Evolutionary conservation across 2,329 filamentous ascomycete genomes (phyloP), one percentile per base, ranked within the genome.

Genomic region (Aspergillus novofumigatus): DNA sequence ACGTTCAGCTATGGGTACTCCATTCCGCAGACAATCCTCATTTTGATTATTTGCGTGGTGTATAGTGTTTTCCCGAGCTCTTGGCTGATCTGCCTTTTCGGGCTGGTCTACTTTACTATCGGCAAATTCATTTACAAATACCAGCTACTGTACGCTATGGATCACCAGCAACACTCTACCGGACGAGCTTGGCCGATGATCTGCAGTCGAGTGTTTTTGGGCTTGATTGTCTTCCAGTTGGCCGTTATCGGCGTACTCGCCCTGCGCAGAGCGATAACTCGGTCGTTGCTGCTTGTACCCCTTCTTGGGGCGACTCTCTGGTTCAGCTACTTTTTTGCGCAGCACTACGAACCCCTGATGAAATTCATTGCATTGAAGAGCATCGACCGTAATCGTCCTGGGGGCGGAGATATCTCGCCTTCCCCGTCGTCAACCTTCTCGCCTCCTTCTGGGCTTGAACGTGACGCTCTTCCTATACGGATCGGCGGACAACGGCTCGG

Each of bases 171-270:
- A 54, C 67, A 75, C 61, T 71, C 72, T 10, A 97, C 93, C 0
- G 95, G 95, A 21, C 87, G 89, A 59, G 92, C 92, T 4, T 99
- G 94, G 94, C 88, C 90, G 51, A 96, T 99, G 83, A 96, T 99
- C 61, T 96, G 92, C 75, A 91, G 94, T 69, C 90, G 94, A 38
- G 83, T 97, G 58, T 85, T 97, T 55, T 79, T 97, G 25, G 94
- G 94, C 1, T 77, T 97, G 9, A 77, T 95, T 2, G 85, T 97
- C 45, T 97, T 97, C 69, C 92, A 99, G 73, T 76, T 96, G 23
- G 91, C 94, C 49, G 94, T 96, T 82, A 88, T 91, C 23, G 93
- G 93, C 3, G 87, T 93, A 60, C 83, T 99, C 56, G 90, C 90
- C 2, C 77, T 94, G 28, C 83, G 86, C 55, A 78, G 83, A 51